phyloP scores from a whole-genome alignment of 1,139 yeast genomes.

The Blastobotrys serpentis region DNA sequence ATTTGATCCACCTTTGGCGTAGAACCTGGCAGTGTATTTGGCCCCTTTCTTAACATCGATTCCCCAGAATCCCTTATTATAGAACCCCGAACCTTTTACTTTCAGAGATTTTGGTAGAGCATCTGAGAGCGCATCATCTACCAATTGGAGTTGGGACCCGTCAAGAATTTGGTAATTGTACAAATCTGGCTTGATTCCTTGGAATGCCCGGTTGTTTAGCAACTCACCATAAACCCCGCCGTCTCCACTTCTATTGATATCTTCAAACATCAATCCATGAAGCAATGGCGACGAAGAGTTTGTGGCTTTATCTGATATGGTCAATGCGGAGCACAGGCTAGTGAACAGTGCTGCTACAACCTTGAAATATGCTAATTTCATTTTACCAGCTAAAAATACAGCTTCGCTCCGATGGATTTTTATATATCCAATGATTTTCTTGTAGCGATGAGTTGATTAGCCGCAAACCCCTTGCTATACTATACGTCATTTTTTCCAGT shows the following conservation, averaged over 20 bases:
- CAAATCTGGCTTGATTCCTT: slow-evolving; percentile 10
- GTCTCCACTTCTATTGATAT: slow-evolving; percentile 14
- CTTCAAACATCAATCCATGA: slow-evolving; percentile 16
- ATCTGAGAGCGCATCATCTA: slow-evolving; percentile 10
- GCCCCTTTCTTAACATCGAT: slow-evolving; percentile 14
- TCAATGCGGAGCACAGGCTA: slow-evolving; percentile 2
- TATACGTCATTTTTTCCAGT: too few species aligned
- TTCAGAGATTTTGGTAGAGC: slow-evolving; percentile 12
- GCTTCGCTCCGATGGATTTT: too few species aligned
- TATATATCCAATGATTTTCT: too few species aligned
- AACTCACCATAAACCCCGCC: slow-evolving; percentile 14
- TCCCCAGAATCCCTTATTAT: slow-evolving; percentile 15
- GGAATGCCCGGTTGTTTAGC: slow-evolving; percentile 15
- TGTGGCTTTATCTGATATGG: slow-evolving; percentile 12
- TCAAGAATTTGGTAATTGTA: slow-evolving; percentile 12
- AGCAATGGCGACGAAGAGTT: slow-evolving; percentile 15
- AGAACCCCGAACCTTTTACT: slow-evolving; percentile 9
- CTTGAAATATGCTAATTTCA: too few species aligned
- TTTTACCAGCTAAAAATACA: too few species aligned
- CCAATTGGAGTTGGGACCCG: slow-evolving; percentile 7
- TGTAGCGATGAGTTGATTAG: too few species aligned
- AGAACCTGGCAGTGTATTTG: slow-evolving; percentile 16
- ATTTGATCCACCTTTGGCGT: slow-evolving; percentile 14
- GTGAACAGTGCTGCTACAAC: too few species aligned
- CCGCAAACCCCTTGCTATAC: too few species aligned